phyloP scores from a whole-genome alignment of 805 yeast genomes.

The Ogataea thermomethanolica region DNA sequence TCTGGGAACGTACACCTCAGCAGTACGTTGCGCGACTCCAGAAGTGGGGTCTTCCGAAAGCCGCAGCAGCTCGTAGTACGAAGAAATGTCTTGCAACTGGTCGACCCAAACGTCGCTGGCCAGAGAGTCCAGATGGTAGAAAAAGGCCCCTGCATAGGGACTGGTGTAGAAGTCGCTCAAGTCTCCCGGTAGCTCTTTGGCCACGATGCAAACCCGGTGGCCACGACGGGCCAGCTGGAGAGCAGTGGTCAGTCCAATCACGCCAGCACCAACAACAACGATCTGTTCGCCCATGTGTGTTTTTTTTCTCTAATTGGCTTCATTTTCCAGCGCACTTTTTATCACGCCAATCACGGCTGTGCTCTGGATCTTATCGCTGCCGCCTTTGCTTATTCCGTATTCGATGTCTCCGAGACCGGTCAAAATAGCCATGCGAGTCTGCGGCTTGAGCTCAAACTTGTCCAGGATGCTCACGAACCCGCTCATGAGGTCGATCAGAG shows the following conservation, averaged over 20 bases:
- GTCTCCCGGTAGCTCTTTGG: constrained; percentile 39
- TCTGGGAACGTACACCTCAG: constrained; percentile 29
- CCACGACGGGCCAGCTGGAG: constrained; percentile 41
- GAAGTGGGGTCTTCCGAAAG: constrained; percentile 39
- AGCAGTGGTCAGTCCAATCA: constrained; percentile 55
- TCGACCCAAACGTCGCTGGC: constrained; percentile 28
- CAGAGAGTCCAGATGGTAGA: constrained; percentile 39
- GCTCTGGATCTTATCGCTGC: constrained; percentile 83
- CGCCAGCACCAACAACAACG: constrained; percentile 44
- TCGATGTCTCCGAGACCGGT: constrained; percentile 82
- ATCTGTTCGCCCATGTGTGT: constrained; percentile 1
- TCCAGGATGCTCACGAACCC: constrained; percentile 73
- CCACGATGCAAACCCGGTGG: constrained; percentile 45
- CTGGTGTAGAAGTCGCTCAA: constrained; percentile 41
- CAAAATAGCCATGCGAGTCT: constrained; percentile 60
- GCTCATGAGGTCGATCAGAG: constrained; percentile 77
- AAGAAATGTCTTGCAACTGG: constrained; percentile 35
- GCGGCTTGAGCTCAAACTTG: constrained; percentile 58
- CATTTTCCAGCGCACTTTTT: constrained; percentile 58
- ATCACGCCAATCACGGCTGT: constrained; percentile 88
- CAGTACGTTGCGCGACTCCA: constrained; percentile 35
- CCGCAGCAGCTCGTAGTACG: constrained; percentile 35
- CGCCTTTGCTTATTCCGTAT: constrained; percentile 88
- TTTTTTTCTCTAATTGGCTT: constrained; percentile 20
- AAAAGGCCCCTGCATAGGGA: constrained; percentile 49